phyloP scores from a whole-genome alignment of 345 rosid species.

The Eucalyptus guilfoylei region DNA sequence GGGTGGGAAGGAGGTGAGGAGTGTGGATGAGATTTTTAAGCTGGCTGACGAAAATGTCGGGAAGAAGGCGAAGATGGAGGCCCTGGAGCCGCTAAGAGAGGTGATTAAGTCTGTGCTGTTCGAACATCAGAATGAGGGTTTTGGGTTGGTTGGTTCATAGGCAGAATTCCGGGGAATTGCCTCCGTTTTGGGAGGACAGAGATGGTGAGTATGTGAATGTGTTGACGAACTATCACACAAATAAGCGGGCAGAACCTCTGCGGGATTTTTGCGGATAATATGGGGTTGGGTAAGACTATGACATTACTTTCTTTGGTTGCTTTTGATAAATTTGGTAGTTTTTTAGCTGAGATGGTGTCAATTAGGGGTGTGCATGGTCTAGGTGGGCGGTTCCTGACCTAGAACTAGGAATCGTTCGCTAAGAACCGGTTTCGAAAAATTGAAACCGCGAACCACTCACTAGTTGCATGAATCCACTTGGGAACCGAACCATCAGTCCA shows the following conservation, averaged over 20 bases:
- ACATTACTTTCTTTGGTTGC: constrained; percentile 80
- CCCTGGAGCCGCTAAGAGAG: constrained; percentile 51
- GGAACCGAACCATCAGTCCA: no score
- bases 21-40: constrained; percentile 62
- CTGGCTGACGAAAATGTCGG: constrained; percentile 44
- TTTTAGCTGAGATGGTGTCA: neutral
- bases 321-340: constrained; percentile 34
- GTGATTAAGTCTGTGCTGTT: constrained; percentile 53
- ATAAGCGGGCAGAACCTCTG: constrained; percentile 56
- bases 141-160: constrained; percentile 64
- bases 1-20: constrained; percentile 14
- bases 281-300: constrained; percentile 19
- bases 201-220: constrained; percentile 43
- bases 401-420: no score
- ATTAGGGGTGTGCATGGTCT: no score
- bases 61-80: constrained; percentile 32
- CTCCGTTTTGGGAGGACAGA: constrained; percentile 88
- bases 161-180: constrained; percentile 54
- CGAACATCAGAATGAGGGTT: constrained; percentile 71
- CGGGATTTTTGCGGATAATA: constrained; percentile 86
- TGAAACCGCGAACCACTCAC: no score
- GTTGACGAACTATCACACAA: constrained; percentile 52
- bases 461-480: no score
- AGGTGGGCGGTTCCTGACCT: no score
- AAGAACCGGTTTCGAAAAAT: no score